A percentile compares a stretch with the other conserved stretches of the same genome.
These are phyloP conservation scores for Epichloe sibirici DNA, from an alignment of 2,329 filamentous ascomycete genomes.

Conservation along the genomic window DNA sequence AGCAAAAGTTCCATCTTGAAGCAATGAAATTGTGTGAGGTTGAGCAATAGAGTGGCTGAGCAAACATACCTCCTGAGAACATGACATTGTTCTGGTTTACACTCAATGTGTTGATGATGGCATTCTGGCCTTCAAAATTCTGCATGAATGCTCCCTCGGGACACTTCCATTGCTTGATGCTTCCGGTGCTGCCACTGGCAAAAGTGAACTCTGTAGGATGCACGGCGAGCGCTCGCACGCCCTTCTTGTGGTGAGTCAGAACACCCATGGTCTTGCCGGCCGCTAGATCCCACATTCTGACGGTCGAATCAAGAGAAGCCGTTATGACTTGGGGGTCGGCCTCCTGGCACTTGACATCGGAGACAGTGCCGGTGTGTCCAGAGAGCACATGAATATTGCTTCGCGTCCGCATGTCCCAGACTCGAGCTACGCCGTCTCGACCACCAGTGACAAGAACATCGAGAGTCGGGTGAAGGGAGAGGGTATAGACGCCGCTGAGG, in stretches of 20 bases:
- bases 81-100: constrained; percentile 93
- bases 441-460: constrained; percentile 93
- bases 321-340: constrained; percentile 93
- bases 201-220: constrained; percentile 96
- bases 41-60: neutral
- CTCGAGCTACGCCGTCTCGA: constrained; percentile 82
- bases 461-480: constrained; percentile 85
- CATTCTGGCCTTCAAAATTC: constrained; percentile 93
- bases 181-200: constrained; percentile 78
- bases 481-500: constrained; percentile 86
- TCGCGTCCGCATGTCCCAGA: constrained; percentile 97
- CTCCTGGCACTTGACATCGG: constrained; percentile 85
- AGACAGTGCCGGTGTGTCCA: constrained; percentile 83
- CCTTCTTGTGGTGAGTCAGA: constrained; percentile 96
- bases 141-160: constrained; percentile 98
- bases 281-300: constrained; percentile 88
- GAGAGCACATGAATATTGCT: constrained; percentile 89
- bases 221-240: constrained; percentile 69
- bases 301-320: constrained; percentile 81
- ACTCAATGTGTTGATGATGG: constrained; percentile 87
- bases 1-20: neutral
- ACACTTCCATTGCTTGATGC: constrained; percentile 99
- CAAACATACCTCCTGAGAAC: constrained; percentile 61
- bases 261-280: constrained; percentile 95
- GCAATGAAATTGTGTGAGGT: no score